Evolutionary conservation across 225 moss, liverwort and hornwort species (phyloP).

Genomic region (Antitrichia curtipendula): DNA sequence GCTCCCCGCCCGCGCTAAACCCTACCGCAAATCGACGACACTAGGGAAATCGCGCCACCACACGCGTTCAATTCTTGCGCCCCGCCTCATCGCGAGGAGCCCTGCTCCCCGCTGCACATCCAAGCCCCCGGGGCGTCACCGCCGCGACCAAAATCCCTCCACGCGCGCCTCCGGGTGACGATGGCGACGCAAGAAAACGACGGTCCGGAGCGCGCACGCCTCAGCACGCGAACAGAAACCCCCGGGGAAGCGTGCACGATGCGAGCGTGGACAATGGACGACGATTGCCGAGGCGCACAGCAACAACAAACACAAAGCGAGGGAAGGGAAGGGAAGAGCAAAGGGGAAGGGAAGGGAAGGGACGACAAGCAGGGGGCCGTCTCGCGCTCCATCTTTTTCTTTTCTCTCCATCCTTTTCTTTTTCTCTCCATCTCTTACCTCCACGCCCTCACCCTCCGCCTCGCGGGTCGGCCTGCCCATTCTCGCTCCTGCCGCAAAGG

Average conservation of each 20-base stretch:
- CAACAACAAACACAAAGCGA: background rate
- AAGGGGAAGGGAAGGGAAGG: background rate
- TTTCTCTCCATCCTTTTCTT: background rate
- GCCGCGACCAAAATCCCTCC: background rate
- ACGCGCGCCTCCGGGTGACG: background rate
- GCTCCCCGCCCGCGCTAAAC: slow-evolving; percentile 10
- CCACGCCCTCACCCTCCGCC: background rate
- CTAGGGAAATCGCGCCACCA: slow-evolving; percentile 18
- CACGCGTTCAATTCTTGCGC: slow-evolving; percentile 19
- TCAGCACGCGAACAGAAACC: background rate
- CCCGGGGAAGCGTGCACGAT: slow-evolving; percentile 6
- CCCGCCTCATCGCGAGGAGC: slow-evolving; percentile 11
- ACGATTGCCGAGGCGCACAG: slow-evolving; percentile 15
- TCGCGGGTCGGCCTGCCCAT: background rate
- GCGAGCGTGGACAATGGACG: slow-evolving; percentile 5
- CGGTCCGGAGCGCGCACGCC: background rate
- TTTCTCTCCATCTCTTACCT: background rate
- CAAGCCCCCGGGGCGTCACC: slow-evolving; percentile 4
- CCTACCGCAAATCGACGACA: slow-evolving; percentile 26
- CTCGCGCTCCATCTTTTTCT: background rate
- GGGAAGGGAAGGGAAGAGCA: slow-evolving; percentile 7
- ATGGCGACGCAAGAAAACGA: slow-evolving; percentile 3
- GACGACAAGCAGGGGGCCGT: slow-evolving; percentile 17
- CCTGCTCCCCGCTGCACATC: background rate
- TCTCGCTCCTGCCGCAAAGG: background rate